Evolutionary conservation across 495 filamentous ascomycete species (phyloP), one percentile per base, ranked within the genome.

Genomic region (Neurospora africana): DNA sequence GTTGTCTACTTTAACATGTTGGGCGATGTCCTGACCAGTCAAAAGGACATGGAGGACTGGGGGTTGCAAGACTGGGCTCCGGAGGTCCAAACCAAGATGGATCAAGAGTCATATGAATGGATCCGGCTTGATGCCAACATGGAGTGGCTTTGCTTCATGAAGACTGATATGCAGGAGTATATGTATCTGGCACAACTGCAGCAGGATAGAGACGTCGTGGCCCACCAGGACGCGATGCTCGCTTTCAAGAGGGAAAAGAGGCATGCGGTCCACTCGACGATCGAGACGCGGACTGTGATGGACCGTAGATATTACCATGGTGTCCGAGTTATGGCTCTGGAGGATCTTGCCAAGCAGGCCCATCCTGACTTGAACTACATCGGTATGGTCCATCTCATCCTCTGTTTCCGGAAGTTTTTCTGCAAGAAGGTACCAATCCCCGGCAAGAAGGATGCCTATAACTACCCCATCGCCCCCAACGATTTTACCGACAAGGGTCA

Each of bases 131-230:
- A 99, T 81, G 93, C 94, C 23, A 95, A 99, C 80, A 98, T 98
- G 75, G 95, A 99, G 78, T 99, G 95, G 95, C 89, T 98, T 44
- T 94, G 92, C 82, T 90, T 91, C 69, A 88, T 88, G 47, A 77
- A 81, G 19, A 85, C 94, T 68, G 89, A 87, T 38, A 92, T 97
- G 89, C 93, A 92, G 9, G 86, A 91, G 3, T 98, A 98, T 83
- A 99, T 99, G 95, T 97, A 93, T 78, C 86, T 97, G 70, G 98
- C 95, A 1, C 95, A 99, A 78, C 84, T 99, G 58, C 95, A 99
- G 77, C 96, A 99, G 77, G 95, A 99, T 83, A 86, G 94, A 73
- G 95, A 99, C 82, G 93, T 99, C 67, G 91, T 97, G 68, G 95
- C 95, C 13, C 95, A 99, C 74, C 87, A 96, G 72, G 95, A 99